These are phyloP conservation scores for Linnemannia elongata DNA, from an alignment of 192 early-diverging fungal species.

Conservation along the genomic window DNA sequence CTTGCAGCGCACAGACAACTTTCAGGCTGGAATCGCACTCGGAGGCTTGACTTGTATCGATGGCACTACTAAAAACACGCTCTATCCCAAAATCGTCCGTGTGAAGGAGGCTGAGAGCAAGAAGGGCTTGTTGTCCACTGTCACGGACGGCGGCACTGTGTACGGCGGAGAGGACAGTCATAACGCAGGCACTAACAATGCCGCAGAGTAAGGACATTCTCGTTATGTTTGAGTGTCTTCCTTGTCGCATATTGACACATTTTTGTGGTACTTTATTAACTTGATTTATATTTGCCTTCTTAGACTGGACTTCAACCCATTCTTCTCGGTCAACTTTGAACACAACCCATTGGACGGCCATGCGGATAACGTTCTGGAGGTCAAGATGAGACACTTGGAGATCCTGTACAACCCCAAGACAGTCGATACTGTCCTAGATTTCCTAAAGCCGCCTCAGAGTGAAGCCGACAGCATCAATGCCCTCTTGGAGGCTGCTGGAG, in stretches of 20 bases:
- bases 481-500: constrained; percentile 78
- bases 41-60: constrained; percentile 76
- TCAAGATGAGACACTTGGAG: constrained; percentile 91
- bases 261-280: neutral
- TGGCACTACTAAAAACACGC: constrained; percentile 68
- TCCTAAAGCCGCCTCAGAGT: constrained; percentile 85
- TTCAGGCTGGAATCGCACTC: constrained; percentile 68
- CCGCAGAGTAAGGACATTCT: constrained; percentile 22
- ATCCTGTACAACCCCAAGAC: constrained; percentile 89
- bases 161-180: constrained; percentile 48
- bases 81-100: constrained; percentile 67
- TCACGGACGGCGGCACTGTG: constrained; percentile 58
- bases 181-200: neutral
- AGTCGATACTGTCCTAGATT: constrained; percentile 80
- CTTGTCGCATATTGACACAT: neutral
- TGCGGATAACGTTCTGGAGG: constrained; percentile 86
- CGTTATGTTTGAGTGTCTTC: neutral
- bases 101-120: constrained; percentile 65
- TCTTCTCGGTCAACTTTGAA: constrained; percentile 86
- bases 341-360: constrained; percentile 91
- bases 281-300: neutral
- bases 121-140: constrained; percentile 46
- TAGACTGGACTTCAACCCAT: constrained; percentile 59
- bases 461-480: constrained; percentile 82
- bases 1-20: constrained; percentile 66